Evolutionary conservation across 1,284 basidiomycete species (phyloP).

Genomic region (Boletus subluridellus): DNA sequence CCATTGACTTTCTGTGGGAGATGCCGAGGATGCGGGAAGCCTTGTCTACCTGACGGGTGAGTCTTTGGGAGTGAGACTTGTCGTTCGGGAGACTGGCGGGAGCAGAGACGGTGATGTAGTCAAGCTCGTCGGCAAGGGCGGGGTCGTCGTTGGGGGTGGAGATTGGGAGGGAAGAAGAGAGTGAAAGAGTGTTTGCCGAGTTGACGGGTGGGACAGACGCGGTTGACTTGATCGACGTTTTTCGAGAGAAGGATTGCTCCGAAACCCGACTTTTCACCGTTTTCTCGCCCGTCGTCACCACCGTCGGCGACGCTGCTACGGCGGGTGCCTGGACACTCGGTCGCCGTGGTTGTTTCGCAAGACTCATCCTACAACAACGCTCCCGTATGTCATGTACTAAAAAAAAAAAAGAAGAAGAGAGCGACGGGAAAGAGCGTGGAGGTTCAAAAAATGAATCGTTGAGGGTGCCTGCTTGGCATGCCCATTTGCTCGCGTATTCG

Average conservation of each 20-base stretch:
- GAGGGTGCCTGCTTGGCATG: neutral
- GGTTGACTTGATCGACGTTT: conserved; percentile 10
- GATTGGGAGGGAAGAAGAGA: conserved; percentile 8
- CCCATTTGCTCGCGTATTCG: neutral
- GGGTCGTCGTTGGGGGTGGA: conserved; percentile 31
- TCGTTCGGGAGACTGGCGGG: conserved; percentile 22
- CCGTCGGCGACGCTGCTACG: conserved; percentile 29
- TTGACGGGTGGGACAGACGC: neutral
- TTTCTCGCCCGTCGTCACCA: conserved; percentile 7
- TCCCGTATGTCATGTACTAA: neutral
- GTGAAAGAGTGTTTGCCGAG: conserved; percentile 9
- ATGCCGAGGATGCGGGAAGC: conserved; percentile 73
- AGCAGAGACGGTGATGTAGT: conserved; percentile 60
- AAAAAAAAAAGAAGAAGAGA: neutral
- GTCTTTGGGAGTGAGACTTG: conserved; percentile 1
- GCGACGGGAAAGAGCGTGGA: neutral
- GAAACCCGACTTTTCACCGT: conserved; percentile 18
- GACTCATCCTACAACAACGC: conserved; percentile 14
- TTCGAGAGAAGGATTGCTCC: conserved; percentile 22
- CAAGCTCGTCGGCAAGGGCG: conserved; percentile 60
- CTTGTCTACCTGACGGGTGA: conserved; percentile 43
- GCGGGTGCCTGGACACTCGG: conserved; percentile 30
- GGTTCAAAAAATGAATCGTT: neutral
- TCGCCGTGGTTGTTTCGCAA: conserved; percentile 15
- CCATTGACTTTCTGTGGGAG: conserved; percentile 69